These are phyloP conservation scores for Epichloe glyceriae DNA, from an alignment of 2,329 filamentous ascomycete genomes.

Conservation along the genomic window DNA sequence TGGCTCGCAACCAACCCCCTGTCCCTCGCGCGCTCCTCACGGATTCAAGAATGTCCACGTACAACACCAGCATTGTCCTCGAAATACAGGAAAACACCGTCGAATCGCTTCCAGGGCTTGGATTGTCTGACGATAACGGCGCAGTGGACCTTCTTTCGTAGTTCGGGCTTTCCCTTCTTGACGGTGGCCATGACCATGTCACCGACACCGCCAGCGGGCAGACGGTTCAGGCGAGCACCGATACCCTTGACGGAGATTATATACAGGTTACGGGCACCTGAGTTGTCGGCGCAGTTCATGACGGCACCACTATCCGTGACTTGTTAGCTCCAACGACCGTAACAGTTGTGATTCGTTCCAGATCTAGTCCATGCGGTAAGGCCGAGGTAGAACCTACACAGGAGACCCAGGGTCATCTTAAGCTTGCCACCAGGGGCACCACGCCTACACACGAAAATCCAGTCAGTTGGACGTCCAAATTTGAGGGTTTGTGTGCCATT, in stretches of 20 bases:
- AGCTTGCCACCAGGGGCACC: slow-evolving; percentile 99
- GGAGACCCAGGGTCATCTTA: slow-evolving; percentile 99
- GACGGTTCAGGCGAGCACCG: slow-evolving; percentile 91
- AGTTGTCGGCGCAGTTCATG: slow-evolving; percentile 99
- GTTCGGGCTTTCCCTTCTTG: slow-evolving; percentile 99
- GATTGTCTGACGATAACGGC: slow-evolving; percentile 97
- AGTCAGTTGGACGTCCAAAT: not conserved
- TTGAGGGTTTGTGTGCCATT: not conserved
- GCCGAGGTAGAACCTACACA: slow-evolving; percentile 55
- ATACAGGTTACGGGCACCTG: slow-evolving; percentile 95
- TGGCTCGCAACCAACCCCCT: no score
- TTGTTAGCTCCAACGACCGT: not conserved
- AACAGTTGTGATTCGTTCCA: not conserved
- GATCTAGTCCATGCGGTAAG: slow-evolving; percentile 3
- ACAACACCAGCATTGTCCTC: slow-evolving; percentile 99
- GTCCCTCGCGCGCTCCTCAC: not conserved
- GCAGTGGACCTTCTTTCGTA: slow-evolving; percentile 99
- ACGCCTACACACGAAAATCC: slow-evolving; percentile 35
- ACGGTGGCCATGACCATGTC: slow-evolving; percentile 99
- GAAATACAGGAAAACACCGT: slow-evolving; percentile 99
- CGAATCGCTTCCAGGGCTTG: slow-evolving; percentile 98
- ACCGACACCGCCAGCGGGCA: slow-evolving; percentile 93
- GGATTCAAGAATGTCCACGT: slow-evolving; percentile 29
- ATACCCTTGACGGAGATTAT: slow-evolving; percentile 99
- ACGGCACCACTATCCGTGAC: slow-evolving; percentile 66